Percentiles rank a stretch among this genome's conserved stretches.
These are phyloP conservation scores for Hanseniaspora mollemarum DNA, from an alignment of 805 yeast genomes.

Conservation along the genomic window DNA sequence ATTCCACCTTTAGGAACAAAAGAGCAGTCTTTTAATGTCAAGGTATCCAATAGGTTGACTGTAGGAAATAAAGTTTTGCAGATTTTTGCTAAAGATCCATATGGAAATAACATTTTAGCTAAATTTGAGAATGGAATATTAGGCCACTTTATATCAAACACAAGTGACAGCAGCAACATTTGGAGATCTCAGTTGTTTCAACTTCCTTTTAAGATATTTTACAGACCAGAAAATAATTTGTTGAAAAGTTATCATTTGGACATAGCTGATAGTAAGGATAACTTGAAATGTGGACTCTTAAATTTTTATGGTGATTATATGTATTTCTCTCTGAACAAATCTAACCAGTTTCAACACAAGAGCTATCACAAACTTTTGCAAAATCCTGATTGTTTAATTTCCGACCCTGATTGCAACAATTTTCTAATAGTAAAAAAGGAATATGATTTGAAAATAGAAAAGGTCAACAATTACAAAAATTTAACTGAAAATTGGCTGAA, in stretches of 20 bases:
- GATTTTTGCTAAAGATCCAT: conserved; percentile 25
- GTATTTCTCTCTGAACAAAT: conserved; percentile 42
- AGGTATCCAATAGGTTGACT: conserved; percentile 20
- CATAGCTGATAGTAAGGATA: conserved; percentile 42
- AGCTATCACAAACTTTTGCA: conserved; percentile 52
- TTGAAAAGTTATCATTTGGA: conserved; percentile 45
- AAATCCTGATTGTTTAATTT: conserved; percentile 20
- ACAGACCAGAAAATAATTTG: conserved; percentile 52
- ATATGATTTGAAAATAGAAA: not conserved
- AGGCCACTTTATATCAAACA: conserved; percentile 25
- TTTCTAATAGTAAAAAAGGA: conserved; percentile 16
- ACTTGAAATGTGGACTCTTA: conserved; percentile 10
- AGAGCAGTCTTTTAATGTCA: conserved; percentile 21
- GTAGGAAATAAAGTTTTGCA: conserved; percentile 24
- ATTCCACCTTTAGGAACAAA: conserved; percentile 24
- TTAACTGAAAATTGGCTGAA: not conserved
- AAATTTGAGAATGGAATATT: conserved; percentile 53
- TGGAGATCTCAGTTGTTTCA: conserved; percentile 33
- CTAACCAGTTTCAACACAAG: conserved; percentile 37
- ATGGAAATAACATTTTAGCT: conserved; percentile 38
- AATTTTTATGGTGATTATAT: conserved; percentile 13
- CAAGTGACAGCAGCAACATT: conserved; percentile 17
- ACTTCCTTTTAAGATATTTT: conserved; percentile 40
- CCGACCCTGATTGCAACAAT: conserved; percentile 13
- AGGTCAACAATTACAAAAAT: not conserved